Percentiles rank a stretch among this genome's conserved stretches.
These are phyloP conservation scores for Ceratonia siliqua DNA, from an alignment of 306 rosid genomes.

Conservation along the genomic window DNA sequence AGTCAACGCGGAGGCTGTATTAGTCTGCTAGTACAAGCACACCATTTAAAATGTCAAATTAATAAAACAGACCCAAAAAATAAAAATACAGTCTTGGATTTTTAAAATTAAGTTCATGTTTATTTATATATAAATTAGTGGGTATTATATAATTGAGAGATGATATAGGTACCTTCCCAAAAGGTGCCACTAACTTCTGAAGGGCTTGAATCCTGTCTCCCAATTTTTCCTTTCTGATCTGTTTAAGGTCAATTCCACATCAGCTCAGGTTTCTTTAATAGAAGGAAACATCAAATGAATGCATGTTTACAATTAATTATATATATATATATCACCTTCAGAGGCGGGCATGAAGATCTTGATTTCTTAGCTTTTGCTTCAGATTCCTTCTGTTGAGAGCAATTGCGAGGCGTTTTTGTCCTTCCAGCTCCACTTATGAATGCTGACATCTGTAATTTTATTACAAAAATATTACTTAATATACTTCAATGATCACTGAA, in stretches of 20 bases:
- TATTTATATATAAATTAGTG: slow-evolving; percentile 11
- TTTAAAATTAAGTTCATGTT: not conserved
- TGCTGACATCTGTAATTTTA: slow-evolving; percentile 26
- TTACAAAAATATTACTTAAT: not conserved
- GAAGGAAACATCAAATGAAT: slow-evolving; percentile 9
- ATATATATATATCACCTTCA: slow-evolving; percentile 19
- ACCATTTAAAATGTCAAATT: not conserved
- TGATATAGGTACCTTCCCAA: slow-evolving; percentile 56
- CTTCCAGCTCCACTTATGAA: slow-evolving; percentile 1
- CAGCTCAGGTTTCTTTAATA: not conserved
- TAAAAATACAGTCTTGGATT: slow-evolving; percentile 16
- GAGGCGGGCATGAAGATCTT: slow-evolving; percentile 26
- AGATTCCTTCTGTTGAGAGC: slow-evolving; percentile 11
- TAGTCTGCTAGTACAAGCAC: slow-evolving; percentile 48
- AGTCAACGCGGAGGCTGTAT: slow-evolving; percentile 60
- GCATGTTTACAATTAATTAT: not conserved
- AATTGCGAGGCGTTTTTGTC: slow-evolving; percentile 14
- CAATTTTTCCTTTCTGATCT: slow-evolving; percentile 66
- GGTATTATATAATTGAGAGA: not conserved
- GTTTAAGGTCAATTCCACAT: slow-evolving; percentile 24
- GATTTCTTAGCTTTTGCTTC: slow-evolving; percentile 35
- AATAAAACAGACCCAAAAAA: not conserved
- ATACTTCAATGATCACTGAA: not conserved
- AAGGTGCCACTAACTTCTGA: slow-evolving; percentile 73
- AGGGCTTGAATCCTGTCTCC: slow-evolving; percentile 70